A percentile compares a stretch with the other conserved stretches of the same genome.
phyloP scores from a whole-genome alignment of 805 yeast genomes.

The Suhomyces sp. region DNA sequence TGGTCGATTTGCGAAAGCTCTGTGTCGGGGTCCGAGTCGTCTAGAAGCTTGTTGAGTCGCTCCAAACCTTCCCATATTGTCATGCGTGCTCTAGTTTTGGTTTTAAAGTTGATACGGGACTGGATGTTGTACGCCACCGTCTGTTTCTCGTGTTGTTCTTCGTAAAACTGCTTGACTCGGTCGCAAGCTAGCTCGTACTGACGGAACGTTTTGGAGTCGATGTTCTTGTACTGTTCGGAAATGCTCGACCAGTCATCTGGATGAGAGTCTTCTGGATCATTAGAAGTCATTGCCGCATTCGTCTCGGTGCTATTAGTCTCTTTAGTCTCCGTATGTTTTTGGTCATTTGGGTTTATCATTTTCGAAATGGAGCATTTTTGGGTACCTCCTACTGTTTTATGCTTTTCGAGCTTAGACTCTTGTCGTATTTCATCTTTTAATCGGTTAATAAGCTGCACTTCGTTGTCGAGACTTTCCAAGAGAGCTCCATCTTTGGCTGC shows the following conservation, averaged over 20 bases:
- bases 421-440: slow-evolving; percentile 2
- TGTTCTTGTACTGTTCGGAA: slow-evolving; percentile 27
- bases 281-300: neutral
- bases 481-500: slow-evolving; percentile 1
- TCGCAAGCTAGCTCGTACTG: slow-evolving; percentile 70
- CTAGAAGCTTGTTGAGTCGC: slow-evolving; percentile 57
- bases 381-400: neutral
- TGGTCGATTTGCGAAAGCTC: slow-evolving; percentile 73
- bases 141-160: slow-evolving; percentile 66
- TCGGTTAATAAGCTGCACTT: slow-evolving; percentile 1
- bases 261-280: too few relatives aligned
- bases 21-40: slow-evolving; percentile 74
- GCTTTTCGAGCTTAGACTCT: neutral
- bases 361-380: neutral
- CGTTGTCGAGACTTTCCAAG: slow-evolving; percentile 2
- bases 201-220: slow-evolving; percentile 47
- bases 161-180: slow-evolving; percentile 62
- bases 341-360: neutral
- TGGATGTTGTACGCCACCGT: slow-evolving; percentile 71
- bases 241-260: slow-evolving; percentile 22
- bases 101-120: slow-evolving; percentile 67
- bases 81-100: slow-evolving; percentile 64
- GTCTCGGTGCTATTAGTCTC: neutral
- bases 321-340: neutral
- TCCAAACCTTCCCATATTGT: slow-evolving; percentile 70